Evolutionary conservation across 2,329 filamentous ascomycete genomes (phyloP), one percentile per base, ranked within the genome.

Genomic region (Botrytis elliptica): DNA sequence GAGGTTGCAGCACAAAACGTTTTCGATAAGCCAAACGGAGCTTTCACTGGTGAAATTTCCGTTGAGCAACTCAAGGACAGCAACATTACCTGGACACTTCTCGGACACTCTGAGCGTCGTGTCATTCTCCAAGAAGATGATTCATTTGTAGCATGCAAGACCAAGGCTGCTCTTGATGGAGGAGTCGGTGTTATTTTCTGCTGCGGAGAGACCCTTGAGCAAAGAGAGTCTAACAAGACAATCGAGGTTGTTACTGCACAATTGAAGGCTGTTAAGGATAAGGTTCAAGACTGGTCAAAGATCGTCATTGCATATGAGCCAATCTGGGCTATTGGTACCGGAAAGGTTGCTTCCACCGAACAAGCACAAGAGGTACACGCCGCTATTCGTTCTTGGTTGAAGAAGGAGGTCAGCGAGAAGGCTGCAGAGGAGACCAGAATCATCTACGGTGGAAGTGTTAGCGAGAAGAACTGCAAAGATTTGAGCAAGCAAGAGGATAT

Each of bases 241-340:
- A 92, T 97, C 81, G 90, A 93, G 69, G 92, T 96, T 76, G 92
- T 97, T 81, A 96, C 92, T 79, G 86, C 85, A 78, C 96, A 99
- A 88, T 89, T 99, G 80, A 88, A 90, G 77, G 94, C 94, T 77
- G 93, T 95, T 77, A 89, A 89, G 73, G 91, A 94, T 83, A 87
- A 92, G 86, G 86, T 93, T 82, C 86, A 89, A 80, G 93, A 97
- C 86, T 99, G 96, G 96, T 89, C 87, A 81, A 96, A 96, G 87
- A 89, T 99, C 77, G 96, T 99, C 83, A 89, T 99, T 81, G 96
- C 96, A 81, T 99, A 99, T 85, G 96, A 99, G 89, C 96, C 96
- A 81, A 97, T 99, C 88, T 99, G 96, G 95, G 94, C 90, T 83
- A 92, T 91, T 79, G 95, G 95, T 79, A 98, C 96, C 78, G 96